Evolutionary conservation across 257 asterid species (phyloP).

Genomic region (Ilex asprella): DNA sequence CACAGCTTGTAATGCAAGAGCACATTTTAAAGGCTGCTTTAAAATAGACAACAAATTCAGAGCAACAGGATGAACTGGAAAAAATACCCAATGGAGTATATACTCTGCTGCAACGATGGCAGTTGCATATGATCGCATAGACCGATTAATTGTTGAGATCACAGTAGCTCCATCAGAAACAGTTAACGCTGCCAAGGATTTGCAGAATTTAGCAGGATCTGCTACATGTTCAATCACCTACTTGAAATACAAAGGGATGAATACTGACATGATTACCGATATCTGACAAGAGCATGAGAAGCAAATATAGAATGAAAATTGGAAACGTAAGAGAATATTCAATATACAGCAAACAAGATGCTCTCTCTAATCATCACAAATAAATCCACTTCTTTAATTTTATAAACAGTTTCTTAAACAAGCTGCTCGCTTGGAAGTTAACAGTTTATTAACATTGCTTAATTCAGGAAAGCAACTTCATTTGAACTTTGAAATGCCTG

Average conservation of each 20-base stretch:
- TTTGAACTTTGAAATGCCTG: background rate
- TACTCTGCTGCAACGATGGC: conserved; percentile 77
- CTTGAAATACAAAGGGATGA: conserved; percentile 11
- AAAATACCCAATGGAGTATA: conserved; percentile 68
- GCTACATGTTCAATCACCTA: conserved; percentile 98
- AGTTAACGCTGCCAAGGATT: conserved; percentile 78
- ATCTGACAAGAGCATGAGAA: background rate
- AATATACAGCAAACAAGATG: background rate
- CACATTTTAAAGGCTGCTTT: background rate
- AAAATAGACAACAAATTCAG: background rate
- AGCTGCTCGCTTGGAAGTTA: no score
- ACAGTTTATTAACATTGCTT: background rate
- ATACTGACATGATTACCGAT: conserved; percentile 3
- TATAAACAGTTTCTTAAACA: background rate
- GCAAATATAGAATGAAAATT: background rate
- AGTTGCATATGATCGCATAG: conserved; percentile 92
- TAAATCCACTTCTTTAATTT: background rate
- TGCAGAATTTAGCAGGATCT: conserved; percentile 80
- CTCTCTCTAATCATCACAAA: background rate
- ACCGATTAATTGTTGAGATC: conserved; percentile 84
- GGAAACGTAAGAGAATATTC: background rate
- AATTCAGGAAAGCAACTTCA: background rate
- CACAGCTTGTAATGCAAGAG: no score
- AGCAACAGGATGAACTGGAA: conserved; percentile 1
- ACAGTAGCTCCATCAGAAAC: conserved; percentile 62